A percentile compares a stretch with the other conserved stretches of the same genome.
phyloP scores from a whole-genome alignment of 2,329 filamentous ascomycete genomes.

The Myrmaecium sp. region DNA sequence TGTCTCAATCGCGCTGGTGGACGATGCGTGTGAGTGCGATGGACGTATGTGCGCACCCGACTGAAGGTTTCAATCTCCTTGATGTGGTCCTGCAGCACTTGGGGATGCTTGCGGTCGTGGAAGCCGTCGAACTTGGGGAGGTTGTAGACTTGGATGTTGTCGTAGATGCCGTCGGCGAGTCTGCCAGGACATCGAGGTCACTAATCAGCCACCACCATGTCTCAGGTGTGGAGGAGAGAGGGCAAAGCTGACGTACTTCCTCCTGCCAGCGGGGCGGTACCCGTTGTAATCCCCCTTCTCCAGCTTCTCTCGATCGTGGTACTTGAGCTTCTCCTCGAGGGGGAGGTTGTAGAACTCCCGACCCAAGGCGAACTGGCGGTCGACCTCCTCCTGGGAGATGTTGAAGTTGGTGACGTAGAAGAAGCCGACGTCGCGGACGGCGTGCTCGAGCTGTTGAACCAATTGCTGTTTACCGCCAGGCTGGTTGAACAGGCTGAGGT shows the following conservation, averaged over 20 bases:
- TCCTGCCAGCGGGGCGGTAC: conserved; percentile 32
- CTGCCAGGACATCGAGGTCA: conserved; percentile 10
- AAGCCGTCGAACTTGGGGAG: conserved; percentile 38
- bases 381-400: conserved; percentile 41
- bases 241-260: conserved; percentile 5
- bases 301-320: conserved; percentile 16
- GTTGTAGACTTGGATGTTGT: conserved; percentile 44
- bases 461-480: conserved; percentile 38
- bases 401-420: conserved; percentile 47
- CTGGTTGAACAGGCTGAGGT: conserved; percentile 36
- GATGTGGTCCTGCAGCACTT: conserved; percentile 31
- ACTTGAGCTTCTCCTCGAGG: conserved; percentile 41
- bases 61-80: conserved; percentile 40
- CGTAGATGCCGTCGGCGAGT: conserved; percentile 24
- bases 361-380: conserved; percentile 44
- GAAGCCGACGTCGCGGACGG: conserved; percentile 36
- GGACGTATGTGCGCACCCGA: background rate
- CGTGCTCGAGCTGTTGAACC: conserved; percentile 37
- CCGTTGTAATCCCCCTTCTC: conserved; percentile 40
- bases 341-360: conserved; percentile 41
- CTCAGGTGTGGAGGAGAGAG: conserved; percentile 4
- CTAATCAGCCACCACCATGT: conserved; percentile 9
- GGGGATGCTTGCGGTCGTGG: conserved; percentile 23
- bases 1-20: too few relatives aligned
- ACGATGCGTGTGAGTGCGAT: background rate